Evolutionary conservation across 129 eudicot species (phyloP).

Genomic region (Cynara cardunculus): DNA sequence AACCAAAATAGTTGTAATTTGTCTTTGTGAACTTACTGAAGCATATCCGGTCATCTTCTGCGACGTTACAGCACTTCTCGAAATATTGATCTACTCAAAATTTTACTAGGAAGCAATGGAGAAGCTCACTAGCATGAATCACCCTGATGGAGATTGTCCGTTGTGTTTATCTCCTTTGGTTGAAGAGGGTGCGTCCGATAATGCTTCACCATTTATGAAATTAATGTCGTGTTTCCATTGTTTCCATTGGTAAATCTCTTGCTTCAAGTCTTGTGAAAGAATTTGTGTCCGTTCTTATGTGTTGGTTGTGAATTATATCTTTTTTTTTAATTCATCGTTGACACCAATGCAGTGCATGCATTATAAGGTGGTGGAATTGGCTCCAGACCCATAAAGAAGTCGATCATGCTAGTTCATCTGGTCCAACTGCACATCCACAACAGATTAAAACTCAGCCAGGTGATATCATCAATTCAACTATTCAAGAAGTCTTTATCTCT

Average conservation of each 20-base stretch:
- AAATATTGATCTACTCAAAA: conserved; percentile 23
- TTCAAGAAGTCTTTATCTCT: neutral
- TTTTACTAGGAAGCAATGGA: conserved; percentile 79
- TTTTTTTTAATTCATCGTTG: neutral
- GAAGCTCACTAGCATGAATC: conserved; percentile 82
- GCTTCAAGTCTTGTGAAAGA: neutral
- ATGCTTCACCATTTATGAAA: conserved; percentile 67
- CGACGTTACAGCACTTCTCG: neutral
- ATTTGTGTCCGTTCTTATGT: neutral
- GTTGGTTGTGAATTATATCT: neutral
- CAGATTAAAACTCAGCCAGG: conserved; percentile 31
- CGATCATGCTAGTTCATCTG: conserved; percentile 25
- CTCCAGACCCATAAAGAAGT: conserved; percentile 46
- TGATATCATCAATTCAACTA: conserved; percentile 15
- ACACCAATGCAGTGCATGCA: conserved; percentile 64
- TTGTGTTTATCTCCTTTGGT: conserved; percentile 80
- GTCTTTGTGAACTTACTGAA: conserved; percentile 3
- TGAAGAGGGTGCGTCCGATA: conserved; percentile 44
- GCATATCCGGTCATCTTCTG: neutral
- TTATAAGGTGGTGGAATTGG: conserved; percentile 92
- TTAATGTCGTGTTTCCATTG: conserved; percentile 96
- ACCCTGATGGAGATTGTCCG: conserved; percentile 91
- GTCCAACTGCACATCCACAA: conserved; percentile 16
- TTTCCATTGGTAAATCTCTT: conserved; percentile 63
- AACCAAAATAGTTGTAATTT: neutral